These are phyloP conservation scores for Euptelea pleiosperma DNA, from an alignment of 164 flowering plant genomes.

Conservation along the genomic window DNA sequence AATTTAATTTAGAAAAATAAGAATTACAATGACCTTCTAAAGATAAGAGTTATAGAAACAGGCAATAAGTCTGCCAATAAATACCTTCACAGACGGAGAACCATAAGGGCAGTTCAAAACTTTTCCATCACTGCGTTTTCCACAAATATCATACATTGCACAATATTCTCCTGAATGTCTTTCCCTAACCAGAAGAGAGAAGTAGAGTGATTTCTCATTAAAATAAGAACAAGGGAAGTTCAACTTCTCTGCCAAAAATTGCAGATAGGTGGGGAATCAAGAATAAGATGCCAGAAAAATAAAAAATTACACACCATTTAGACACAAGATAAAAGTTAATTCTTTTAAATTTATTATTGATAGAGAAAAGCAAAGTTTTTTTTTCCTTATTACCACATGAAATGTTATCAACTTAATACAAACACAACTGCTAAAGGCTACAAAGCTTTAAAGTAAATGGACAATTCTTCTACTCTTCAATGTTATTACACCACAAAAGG, in stretches of 20 bases:
- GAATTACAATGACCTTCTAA: not conserved
- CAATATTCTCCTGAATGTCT: slow-evolving; percentile 73
- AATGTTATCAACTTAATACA: too few species aligned
- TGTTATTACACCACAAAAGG: too few species aligned
- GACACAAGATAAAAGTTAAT: too few species aligned
- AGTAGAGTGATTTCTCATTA: not conserved
- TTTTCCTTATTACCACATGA: too few species aligned
- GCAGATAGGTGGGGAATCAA: not conserved
- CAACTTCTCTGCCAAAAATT: not conserved
- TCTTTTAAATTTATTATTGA: too few species aligned
- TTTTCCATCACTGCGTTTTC: slow-evolving; percentile 77
- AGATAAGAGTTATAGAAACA: not conserved
- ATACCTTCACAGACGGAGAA: slow-evolving; percentile 78
- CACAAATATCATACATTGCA: slow-evolving; percentile 94
- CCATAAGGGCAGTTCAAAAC: slow-evolving; percentile 78
- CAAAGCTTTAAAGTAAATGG: too few species aligned
- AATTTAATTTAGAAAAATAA: not conserved
- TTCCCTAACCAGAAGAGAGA: slow-evolving; percentile 33
- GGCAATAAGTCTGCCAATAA: not conserved
- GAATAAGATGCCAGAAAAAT: not conserved
- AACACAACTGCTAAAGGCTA: too few species aligned
- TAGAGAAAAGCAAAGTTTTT: too few species aligned
- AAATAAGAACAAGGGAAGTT: not conserved
- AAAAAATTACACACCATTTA: too few species aligned
- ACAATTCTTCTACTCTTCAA: too few species aligned